phyloP scores from a whole-genome alignment of 768 basidiomycete genomes.

The Trametes punicea region DNA sequence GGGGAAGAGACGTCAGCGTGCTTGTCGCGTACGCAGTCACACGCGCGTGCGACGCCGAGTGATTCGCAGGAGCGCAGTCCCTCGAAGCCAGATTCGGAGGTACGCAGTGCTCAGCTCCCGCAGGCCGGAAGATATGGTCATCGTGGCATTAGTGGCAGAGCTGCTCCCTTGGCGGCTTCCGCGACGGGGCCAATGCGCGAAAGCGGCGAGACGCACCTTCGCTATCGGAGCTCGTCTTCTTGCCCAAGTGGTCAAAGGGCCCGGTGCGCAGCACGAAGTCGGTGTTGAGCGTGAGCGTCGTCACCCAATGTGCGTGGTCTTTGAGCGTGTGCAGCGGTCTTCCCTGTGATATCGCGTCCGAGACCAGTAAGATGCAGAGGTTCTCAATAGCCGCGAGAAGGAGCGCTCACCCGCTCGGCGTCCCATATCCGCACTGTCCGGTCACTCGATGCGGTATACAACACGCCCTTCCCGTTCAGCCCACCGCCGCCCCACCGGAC shows the following conservation, averaged over 20 bases:
- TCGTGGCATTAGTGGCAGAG: too few relatives aligned
- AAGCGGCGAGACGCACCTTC: conserved; percentile 56
- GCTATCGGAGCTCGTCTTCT: conserved; percentile 72
- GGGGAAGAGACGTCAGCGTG: not conserved
- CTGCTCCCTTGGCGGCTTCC: too few relatives aligned
- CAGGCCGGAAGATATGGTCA: too few relatives aligned
- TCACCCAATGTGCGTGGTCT: conserved; percentile 99
- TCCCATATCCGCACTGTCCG: conserved; percentile 95
- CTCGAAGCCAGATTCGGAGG: too few relatives aligned
- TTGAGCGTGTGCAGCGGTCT: conserved; percentile 80
- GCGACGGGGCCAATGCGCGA: too few relatives aligned
- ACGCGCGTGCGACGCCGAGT: not conserved
- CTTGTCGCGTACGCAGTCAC: not conserved
- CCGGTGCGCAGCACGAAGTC: conserved; percentile 95
- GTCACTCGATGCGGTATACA: conserved; percentile 96
- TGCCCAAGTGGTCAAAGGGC: conserved; percentile 87
- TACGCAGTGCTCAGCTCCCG: too few relatives aligned
- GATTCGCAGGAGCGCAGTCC: not conserved
- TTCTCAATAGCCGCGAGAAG: not conserved
- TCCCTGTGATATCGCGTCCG: conserved; percentile 48
- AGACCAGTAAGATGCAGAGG: not conserved
- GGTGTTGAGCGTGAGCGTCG: conserved; percentile 91
- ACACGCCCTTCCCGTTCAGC: conserved; percentile 55
- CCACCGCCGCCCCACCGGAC: conserved; percentile 95
- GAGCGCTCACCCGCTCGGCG: conserved; percentile 59